Base-by-base conservation (phyloP, 2,329 filamentous ascomycete genomes). In the Aspergillus viridinutans region DNA sequence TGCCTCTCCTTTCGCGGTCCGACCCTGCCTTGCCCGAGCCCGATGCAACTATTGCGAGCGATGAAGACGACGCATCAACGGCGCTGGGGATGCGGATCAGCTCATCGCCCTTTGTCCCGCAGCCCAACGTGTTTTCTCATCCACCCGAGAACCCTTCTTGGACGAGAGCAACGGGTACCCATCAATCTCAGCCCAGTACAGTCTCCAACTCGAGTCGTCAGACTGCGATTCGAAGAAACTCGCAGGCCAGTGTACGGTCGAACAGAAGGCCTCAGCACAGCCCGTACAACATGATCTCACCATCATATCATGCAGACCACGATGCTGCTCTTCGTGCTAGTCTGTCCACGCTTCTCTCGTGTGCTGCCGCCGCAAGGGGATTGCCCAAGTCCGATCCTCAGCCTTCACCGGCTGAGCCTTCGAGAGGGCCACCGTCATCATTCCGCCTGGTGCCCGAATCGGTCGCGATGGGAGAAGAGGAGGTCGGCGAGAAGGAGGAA, bases 261-360 rank as follows among this genome's bases (percentile, higher is more conserved):
- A 54, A 73, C 65, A 62, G 75, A 71, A 64, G 74, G 38, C 69
- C 70, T 48, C 78, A 81, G 51, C 84, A 85, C 67, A 77, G 78
- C 42, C 82, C 83, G 9, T 85, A 83, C 69, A 89, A 86, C 71
- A 85, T 89, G 71, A 84, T 90, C 69, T 87, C 88, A 0, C 88
- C 90, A 1, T 84, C 85, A 3, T 85, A 90, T 66, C 90, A 91
- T 64, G 87, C 90, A 50, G 92, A 97, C 66, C 92, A 97, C 66
- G 94, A 99, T 67, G 94, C 92, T 29, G 94, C 92, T 1, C 81
- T 99, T 10, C 87, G 94, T 35, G 92, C 94, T 21, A 96, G 91
- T 50, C 81, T 99, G n/a, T 96, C 92, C 0, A 97, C 94, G 0
- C 82, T 99, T 12, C 84, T 99, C 12, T 97, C 93, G n/a, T 96